Evolutionary conservation across 192 early-diverging fungal species (phyloP).

Genomic region (Endogone sp.): DNA sequence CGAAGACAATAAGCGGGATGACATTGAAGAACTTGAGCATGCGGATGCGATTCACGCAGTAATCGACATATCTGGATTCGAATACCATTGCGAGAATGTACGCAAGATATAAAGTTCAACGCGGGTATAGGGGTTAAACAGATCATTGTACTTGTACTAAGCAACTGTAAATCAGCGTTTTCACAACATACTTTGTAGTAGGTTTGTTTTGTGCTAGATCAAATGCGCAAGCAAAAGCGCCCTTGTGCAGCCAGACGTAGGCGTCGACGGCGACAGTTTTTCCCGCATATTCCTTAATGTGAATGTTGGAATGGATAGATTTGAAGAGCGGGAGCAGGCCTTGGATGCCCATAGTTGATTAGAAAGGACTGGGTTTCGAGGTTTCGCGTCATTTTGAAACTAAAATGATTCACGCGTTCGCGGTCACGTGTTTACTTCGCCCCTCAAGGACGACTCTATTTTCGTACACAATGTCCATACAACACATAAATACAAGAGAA

Average conservation of each 20-base stretch:
- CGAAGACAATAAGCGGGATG: constrained; percentile 89
- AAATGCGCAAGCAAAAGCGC: constrained; percentile 78
- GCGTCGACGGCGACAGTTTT: constrained; percentile 83
- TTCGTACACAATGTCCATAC: no score
- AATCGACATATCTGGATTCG: constrained; percentile 70
- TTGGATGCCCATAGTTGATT: constrained; percentile 84
- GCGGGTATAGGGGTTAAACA: neutral
- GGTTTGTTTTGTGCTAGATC: constrained; percentile 65
- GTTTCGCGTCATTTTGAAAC: no score
- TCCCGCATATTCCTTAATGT: constrained; percentile 70
- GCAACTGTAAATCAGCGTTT: neutral
- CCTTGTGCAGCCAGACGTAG: constrained; percentile 95
- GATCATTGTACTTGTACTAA: neutral
- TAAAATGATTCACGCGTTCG: no score
- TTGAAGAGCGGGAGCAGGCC: constrained; percentile 83
- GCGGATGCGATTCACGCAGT: constrained; percentile 73
- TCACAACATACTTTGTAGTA: neutral
- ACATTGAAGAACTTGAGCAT: constrained; percentile 71
- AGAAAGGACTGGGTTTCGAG: no score
- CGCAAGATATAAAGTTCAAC: neutral
- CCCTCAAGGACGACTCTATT: no score
- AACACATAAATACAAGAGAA: no score
- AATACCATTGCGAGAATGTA: neutral
- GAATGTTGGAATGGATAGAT: constrained; percentile 60
- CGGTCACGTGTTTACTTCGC: no score